Evolutionary conservation across 495 filamentous ascomycete genomes (phyloP).

Genomic region (Penicillium goetzii): DNA sequence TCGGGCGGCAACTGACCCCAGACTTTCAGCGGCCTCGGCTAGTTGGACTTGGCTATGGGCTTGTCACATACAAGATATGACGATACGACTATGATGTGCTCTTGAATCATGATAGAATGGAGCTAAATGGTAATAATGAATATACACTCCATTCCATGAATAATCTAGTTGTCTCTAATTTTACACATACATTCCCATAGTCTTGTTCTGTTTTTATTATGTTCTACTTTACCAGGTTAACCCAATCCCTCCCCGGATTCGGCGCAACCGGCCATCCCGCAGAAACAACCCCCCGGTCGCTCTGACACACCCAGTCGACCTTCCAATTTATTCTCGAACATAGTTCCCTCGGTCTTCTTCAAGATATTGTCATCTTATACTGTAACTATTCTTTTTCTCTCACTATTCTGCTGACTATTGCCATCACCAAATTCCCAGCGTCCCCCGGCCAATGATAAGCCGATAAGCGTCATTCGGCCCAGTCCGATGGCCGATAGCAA

Average conservation of each 20-base stretch:
- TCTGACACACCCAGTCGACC: background rate
- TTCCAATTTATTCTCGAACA: slow-evolving; percentile 6
- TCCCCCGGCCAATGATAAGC: slow-evolving; percentile 26
- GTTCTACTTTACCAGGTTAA: background rate
- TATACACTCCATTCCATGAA: too few relatives aligned
- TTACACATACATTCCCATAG: background rate
- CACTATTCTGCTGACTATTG: background rate
- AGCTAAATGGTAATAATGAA: background rate
- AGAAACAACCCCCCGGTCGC: slow-evolving; percentile 1
- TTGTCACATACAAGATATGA: background rate
- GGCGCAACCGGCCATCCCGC: slow-evolving; percentile 9
- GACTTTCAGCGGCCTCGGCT: slow-evolving; percentile 42
- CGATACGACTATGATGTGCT: background rate
- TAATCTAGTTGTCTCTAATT: background rate
- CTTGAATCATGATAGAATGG: background rate
- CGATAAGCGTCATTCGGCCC: slow-evolving; percentile 34
- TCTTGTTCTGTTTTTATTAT: background rate
- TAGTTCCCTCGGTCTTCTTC: background rate
- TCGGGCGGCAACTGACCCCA: slow-evolving; percentile 24
- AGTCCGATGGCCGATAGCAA: slow-evolving; percentile 35
- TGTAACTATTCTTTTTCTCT: background rate
- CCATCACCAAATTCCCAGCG: background rate
- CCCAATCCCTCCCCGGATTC: slow-evolving; percentile 11
- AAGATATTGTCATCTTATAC: background rate
- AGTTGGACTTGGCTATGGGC: slow-evolving; percentile 19